phyloP scores from a whole-genome alignment of 2,329 filamentous ascomycete genomes.

The Alternaria arborescens region DNA sequence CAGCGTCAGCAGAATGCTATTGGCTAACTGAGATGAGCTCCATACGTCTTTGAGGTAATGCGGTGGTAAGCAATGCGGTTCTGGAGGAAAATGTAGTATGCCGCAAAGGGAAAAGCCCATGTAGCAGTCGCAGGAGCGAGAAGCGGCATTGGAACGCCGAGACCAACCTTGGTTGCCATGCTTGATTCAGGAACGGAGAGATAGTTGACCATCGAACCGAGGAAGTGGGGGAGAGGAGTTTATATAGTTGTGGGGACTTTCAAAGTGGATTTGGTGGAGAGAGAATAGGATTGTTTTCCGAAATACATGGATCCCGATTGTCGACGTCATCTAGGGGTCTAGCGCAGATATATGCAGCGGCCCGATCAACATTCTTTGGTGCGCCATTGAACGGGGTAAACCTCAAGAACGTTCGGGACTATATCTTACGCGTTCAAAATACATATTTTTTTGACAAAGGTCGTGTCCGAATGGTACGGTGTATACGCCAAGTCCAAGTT shows the following conservation, averaged over 20 bases:
- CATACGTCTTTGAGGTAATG: conserved; percentile 41
- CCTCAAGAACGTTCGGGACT: neutral
- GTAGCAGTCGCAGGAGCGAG: conserved; percentile 50
- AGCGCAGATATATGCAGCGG: conserved; percentile 14
- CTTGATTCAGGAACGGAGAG: conserved; percentile 22
- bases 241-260: conserved; percentile 10
- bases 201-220: conserved; percentile 25
- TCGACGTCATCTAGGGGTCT: conserved; percentile 22
- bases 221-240: conserved; percentile 1
- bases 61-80: conserved; percentile 51
- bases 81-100: conserved; percentile 54
- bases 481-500: neutral
- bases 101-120: conserved; percentile 54
- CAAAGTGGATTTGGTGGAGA: conserved; percentile 9
- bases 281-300: conserved; percentile 5
- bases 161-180: conserved; percentile 44
- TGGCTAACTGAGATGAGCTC: neutral
- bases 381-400: neutral
- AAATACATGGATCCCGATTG: conserved; percentile 4
- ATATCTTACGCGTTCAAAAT: neutral
- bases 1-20: conserved; percentile 13
- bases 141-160: conserved; percentile 43
- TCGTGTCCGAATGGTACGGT: neutral
- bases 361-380: neutral
- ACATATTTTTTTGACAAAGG: neutral